Evolutionary conservation across 164 flowering plant genomes (phyloP).

Genomic region (Pachysandra terminalis): DNA sequence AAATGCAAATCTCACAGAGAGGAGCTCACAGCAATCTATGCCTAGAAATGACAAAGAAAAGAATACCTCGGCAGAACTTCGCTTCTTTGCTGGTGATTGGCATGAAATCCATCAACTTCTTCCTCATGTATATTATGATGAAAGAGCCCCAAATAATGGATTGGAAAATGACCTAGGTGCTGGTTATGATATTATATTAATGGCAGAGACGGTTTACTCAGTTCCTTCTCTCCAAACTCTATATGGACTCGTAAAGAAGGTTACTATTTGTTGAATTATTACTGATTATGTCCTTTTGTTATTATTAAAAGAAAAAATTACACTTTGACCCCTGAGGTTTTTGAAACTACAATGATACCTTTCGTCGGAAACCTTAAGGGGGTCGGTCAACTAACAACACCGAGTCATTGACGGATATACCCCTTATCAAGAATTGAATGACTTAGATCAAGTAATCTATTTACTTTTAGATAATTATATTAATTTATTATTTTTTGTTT

Average conservation of each 20-base stretch:
- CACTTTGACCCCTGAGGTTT: too few species aligned
- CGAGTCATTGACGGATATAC: too few species aligned
- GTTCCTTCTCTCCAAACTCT: slow-evolving; percentile 55
- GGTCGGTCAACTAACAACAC: too few species aligned
- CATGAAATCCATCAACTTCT: slow-evolving; percentile 61
- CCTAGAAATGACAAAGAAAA: slow-evolving; percentile 11
- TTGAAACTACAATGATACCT: too few species aligned
- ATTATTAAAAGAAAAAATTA: too few species aligned
- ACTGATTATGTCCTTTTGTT: slow-evolving; percentile 5
- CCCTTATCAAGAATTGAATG: too few species aligned
- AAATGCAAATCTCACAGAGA: slow-evolving; percentile 49
- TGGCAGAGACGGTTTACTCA: slow-evolving; percentile 98
- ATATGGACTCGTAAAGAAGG: slow-evolving; percentile 80
- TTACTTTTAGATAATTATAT: too few species aligned
- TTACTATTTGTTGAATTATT: slow-evolving; percentile 12
- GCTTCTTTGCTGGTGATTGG: slow-evolving; percentile 91
- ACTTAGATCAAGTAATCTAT: too few species aligned
- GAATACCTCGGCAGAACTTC: slow-evolving; percentile 35
- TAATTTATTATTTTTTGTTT: too few species aligned
- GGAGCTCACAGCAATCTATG: slow-evolving; percentile 11
- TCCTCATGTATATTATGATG: slow-evolving; percentile 23
- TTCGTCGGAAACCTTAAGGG: too few species aligned
- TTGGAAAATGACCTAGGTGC: slow-evolving; percentile 15
- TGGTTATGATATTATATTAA: slow-evolving; percentile 85
- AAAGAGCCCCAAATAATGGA: slow-evolving; percentile 12